A percentile compares a stretch with the other conserved stretches of the same genome.
phyloP scores from a whole-genome alignment of 2,329 filamentous ascomycete species.

The Pestalotiopsis sp. region DNA sequence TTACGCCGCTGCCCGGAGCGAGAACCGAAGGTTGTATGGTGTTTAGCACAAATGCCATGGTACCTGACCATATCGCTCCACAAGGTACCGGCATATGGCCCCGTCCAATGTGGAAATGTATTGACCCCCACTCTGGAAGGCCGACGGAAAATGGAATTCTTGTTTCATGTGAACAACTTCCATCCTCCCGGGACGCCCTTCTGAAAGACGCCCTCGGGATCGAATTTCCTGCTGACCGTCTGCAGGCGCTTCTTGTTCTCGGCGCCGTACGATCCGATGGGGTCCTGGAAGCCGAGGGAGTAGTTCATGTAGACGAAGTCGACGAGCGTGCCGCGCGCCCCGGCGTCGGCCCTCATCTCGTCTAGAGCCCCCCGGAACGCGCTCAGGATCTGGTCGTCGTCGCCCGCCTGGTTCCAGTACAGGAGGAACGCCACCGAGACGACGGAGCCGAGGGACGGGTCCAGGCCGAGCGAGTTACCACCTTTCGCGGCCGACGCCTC shows the following conservation, averaged over 20 bases:
- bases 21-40: not conserved
- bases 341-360: not conserved
- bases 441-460: constrained; percentile 7
- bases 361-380: not conserved
- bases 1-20: not conserved
- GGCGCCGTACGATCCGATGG: not conserved
- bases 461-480: constrained; percentile 18
- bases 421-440: constrained; percentile 15
- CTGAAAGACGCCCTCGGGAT: not conserved
- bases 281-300: not conserved
- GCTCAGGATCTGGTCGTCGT: constrained; percentile 14
- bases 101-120: not conserved
- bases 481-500: constrained; percentile 11
- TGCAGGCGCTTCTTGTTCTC: not conserved
- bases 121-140: not conserved
- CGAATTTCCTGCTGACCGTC: not conserved
- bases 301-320: not conserved
- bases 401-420: constrained; percentile 15
- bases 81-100: not conserved
- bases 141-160: not conserved
- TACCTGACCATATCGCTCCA: not conserved
- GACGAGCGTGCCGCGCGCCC: not conserved
- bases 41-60: not conserved
- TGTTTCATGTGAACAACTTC: not conserved
- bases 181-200: not conserved